These are phyloP conservation scores for Pseudophaeomoniella oleicola DNA, from an alignment of 2,329 filamentous ascomycete species.

Conservation along the genomic window DNA sequence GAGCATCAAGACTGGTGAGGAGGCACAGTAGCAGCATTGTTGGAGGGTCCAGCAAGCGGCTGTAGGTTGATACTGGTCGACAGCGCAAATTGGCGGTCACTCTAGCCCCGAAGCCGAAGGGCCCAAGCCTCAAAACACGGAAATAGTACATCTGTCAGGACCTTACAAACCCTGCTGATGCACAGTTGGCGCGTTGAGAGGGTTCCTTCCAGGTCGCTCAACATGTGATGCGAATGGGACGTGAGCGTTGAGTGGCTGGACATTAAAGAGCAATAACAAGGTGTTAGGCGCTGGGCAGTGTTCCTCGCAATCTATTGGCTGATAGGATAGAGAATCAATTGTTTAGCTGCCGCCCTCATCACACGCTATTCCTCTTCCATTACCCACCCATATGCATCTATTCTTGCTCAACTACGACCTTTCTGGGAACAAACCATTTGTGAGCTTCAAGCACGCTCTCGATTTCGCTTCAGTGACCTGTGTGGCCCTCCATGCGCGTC, in stretches of 20 bases:
- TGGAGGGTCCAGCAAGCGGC: not conserved
- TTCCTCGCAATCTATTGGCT: not conserved
- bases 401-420: not conserved
- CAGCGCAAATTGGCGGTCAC: slow-evolving; percentile 19
- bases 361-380: not conserved
- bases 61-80: too few relatives aligned
- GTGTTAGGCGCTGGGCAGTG: not conserved
- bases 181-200: not conserved
- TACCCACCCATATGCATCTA: not conserved
- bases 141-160: not conserved
- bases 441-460: too few relatives aligned
- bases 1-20: too few relatives aligned
- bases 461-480: too few relatives aligned
- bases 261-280: not conserved
- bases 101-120: not conserved
- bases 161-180: not conserved
- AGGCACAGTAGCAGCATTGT: too few relatives aligned
- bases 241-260: not conserved
- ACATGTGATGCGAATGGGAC: not conserved
- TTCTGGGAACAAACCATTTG: too few relatives aligned
- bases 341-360: not conserved
- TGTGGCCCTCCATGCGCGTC: not conserved
- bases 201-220: not conserved
- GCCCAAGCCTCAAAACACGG: too few relatives aligned
- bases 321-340: not conserved